Percentiles rank a stretch among this genome's conserved stretches.
These are phyloP conservation scores for Cercospora sp. DNA, from an alignment of 2,329 filamentous ascomycete genomes.

Conservation along the genomic window DNA sequence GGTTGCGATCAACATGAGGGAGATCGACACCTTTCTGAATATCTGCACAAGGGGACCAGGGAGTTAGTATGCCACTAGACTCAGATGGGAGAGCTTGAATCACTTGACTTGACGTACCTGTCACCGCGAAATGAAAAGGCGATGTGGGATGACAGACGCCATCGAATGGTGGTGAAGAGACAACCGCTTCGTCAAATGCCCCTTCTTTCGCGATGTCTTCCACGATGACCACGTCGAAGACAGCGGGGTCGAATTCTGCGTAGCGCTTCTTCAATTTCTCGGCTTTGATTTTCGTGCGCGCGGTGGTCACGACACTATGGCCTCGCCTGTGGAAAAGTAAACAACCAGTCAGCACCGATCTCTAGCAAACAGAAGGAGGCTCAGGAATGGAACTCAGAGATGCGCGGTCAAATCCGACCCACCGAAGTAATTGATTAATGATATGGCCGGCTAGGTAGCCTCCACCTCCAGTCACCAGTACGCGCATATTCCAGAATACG, in stretches of 20 bases:
- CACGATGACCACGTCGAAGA: slow-evolving; percentile 42
- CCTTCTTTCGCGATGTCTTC: slow-evolving; percentile 27
- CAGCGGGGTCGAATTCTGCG: slow-evolving; percentile 27
- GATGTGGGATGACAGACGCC: slow-evolving; percentile 51
- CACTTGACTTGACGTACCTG: slow-evolving; percentile 37
- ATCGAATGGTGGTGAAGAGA: slow-evolving; percentile 34
- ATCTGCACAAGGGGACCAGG: background rate
- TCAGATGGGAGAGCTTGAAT: background rate
- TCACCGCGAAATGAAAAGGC: slow-evolving; percentile 40
- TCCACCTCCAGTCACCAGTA: slow-evolving; percentile 3
- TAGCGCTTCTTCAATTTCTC: slow-evolving; percentile 28
- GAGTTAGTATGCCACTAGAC: slow-evolving; percentile 34
- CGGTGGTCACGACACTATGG: slow-evolving; percentile 33
- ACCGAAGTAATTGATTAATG: slow-evolving; percentile 4
- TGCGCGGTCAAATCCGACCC: background rate
- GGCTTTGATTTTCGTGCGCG: slow-evolving; percentile 25
- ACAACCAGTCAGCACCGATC: background rate
- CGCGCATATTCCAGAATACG: background rate
- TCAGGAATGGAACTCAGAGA: background rate
- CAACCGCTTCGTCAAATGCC: slow-evolving; percentile 28
- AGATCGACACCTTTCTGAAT: background rate
- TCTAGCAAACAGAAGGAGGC: background rate
- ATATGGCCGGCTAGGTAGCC: slow-evolving; percentile 5
- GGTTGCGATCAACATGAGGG: background rate
- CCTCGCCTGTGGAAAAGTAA: background rate